Conservation (phyloP, 805 yeast species). For the Vanderwaltozyma tropicalis region DNA sequence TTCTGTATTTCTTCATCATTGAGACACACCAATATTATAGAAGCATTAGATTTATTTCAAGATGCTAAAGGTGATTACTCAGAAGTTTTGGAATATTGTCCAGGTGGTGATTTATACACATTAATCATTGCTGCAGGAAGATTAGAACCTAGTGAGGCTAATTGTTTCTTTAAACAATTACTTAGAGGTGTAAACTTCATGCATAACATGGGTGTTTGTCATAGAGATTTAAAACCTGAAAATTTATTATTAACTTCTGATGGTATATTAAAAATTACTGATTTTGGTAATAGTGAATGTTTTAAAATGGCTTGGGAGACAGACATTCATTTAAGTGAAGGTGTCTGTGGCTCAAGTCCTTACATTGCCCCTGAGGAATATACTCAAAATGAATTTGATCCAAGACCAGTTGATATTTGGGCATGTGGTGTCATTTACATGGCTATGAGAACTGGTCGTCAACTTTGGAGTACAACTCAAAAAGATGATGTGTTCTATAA, state of each 20-base stretch:
- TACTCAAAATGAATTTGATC: slow-evolving; percentile 55
- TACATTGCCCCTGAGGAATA: slow-evolving; percentile 89
- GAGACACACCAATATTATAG: slow-evolving; percentile 67
- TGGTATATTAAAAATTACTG: slow-evolving; percentile 73
- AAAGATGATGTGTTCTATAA: slow-evolving; percentile 71
- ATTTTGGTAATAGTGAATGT: slow-evolving; percentile 81
- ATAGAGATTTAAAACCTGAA: slow-evolving; percentile 91
- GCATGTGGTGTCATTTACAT: slow-evolving; percentile 86
- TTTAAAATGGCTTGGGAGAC: slow-evolving; percentile 78
- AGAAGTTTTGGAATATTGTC: slow-evolving; percentile 77
- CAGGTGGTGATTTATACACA: slow-evolving; percentile 73
- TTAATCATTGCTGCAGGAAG: slow-evolving; percentile 67
- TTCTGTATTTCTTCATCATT: slow-evolving; percentile 73
- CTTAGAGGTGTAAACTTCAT: slow-evolving; percentile 78
- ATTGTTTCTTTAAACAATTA: slow-evolving; percentile 80
- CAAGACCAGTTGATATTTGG: slow-evolving; percentile 81
- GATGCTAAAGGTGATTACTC: slow-evolving; percentile 78
- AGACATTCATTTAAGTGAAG: slow-evolving; percentile 57
- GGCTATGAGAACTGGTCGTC: slow-evolving; percentile 93
- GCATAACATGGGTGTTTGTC: slow-evolving; percentile 85
- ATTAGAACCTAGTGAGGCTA: slow-evolving; percentile 74
- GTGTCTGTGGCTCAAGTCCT: slow-evolving; percentile 79
- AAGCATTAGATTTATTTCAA: slow-evolving; percentile 63
- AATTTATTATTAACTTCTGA: slow-evolving; percentile 66
- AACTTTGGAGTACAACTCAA: slow-evolving; percentile 80